Conservation (phyloP, 345 rosid genomes). For the Psidium friedrichsthalianum region DNA sequence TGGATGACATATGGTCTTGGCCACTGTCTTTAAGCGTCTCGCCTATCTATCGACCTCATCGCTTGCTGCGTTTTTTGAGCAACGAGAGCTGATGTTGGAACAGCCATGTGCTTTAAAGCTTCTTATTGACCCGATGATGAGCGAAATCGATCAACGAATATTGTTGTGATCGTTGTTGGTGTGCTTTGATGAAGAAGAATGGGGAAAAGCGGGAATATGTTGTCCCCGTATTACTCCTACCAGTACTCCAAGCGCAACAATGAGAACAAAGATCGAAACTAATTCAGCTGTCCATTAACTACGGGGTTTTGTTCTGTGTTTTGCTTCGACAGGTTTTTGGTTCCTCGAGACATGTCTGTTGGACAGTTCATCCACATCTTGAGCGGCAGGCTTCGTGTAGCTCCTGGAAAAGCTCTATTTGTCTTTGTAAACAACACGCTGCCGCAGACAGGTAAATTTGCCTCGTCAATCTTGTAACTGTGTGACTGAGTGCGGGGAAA, state of each 20-base stretch:
- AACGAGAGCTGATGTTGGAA: neutral
- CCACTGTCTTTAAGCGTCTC: neutral
- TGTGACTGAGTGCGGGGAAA: neutral
- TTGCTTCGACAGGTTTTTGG: constrained; percentile 43
- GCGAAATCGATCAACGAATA: neutral
- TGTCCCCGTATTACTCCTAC: neutral
- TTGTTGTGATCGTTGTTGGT: neutral
- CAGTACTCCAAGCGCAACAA: neutral
- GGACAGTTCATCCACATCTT: constrained; percentile 79
- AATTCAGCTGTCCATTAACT: neutral
- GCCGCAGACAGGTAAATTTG: constrained; percentile 56
- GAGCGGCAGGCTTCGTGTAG: constrained; percentile 49
- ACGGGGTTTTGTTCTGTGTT: neutral
- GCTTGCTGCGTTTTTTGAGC: neutral
- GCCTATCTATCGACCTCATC: neutral
- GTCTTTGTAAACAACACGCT: constrained; percentile 72
- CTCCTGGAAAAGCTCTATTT: constrained; percentile 68
- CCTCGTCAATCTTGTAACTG: neutral
- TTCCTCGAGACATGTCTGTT: constrained; percentile 82
- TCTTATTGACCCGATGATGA: neutral
- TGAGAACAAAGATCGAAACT: neutral
- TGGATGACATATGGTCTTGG: neutral
- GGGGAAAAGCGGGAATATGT: neutral
- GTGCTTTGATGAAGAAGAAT: neutral
- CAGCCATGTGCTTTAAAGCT: neutral